A percentile compares a stretch with the other conserved stretches of the same genome.
Evolutionary conservation across 2,329 filamentous ascomycete species (phyloP).

Genomic region (Aspergillus bombycis): DNA sequence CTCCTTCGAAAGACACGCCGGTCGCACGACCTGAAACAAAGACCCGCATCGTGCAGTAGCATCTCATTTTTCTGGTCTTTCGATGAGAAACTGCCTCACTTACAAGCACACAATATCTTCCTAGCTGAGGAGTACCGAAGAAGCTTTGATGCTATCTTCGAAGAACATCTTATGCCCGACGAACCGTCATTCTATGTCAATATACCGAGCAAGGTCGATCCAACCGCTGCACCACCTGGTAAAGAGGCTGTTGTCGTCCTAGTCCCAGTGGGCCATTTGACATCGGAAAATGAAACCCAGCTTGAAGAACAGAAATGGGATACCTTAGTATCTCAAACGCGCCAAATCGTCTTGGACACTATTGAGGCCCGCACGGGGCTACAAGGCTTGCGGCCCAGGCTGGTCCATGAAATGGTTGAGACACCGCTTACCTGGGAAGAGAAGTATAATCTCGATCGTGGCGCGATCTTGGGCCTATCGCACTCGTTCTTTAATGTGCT

Average conservation of each 20-base stretch:
- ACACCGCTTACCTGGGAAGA: slow-evolving; percentile 67
- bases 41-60: slow-evolving; percentile 68
- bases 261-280: slow-evolving; percentile 69
- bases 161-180: slow-evolving; percentile 65
- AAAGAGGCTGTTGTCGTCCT: slow-evolving; percentile 70
- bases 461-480: slow-evolving; percentile 71
- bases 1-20: not conserved
- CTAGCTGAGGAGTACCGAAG: slow-evolving; percentile 72
- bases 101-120: slow-evolving; percentile 76
- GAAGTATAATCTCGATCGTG: slow-evolving; percentile 74
- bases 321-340: not conserved
- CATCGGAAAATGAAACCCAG: too few species aligned
- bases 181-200: slow-evolving; percentile 79
- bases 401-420: slow-evolving; percentile 67
- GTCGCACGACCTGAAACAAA: slow-evolving; percentile 27
- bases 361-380: slow-evolving; percentile 63
- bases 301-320: not conserved
- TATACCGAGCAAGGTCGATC: slow-evolving; percentile 70
- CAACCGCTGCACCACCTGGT: slow-evolving; percentile 66
- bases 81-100: slow-evolving; percentile 56
- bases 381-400: slow-evolving; percentile 46
- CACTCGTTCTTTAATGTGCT: slow-evolving; percentile 67
- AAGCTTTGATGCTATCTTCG: slow-evolving; percentile 77
- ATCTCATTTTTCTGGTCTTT: slow-evolving; percentile 72
- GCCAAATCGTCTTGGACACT: not conserved